Conservation (phyloP, 1,139 yeast genomes). For the Diutina siamensis region DNA sequence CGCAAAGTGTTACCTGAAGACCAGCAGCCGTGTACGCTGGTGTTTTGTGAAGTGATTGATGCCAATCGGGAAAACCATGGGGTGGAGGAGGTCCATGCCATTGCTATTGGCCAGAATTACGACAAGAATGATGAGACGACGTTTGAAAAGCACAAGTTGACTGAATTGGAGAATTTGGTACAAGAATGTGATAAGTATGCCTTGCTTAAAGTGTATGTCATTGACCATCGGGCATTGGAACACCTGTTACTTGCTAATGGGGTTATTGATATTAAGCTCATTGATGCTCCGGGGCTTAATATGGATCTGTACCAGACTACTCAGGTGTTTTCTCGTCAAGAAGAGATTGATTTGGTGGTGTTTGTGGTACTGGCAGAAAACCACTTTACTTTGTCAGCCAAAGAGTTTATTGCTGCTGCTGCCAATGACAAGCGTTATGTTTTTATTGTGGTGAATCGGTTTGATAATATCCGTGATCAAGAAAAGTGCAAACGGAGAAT, state of each 20-base stretch:
- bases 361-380: conserved; percentile 96
- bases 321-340: conserved; percentile 91
- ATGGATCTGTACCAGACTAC: conserved; percentile 91
- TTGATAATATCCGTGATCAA: conserved; percentile 17
- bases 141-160: conserved; percentile 42
- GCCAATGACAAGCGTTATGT: conserved; percentile 87
- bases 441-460: conserved; percentile 88
- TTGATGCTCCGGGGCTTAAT: conserved; percentile 96
- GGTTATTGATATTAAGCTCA: conserved; percentile 79
- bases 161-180: conserved; percentile 58
- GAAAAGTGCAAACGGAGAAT: conserved; percentile 48
- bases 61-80: conserved; percentile 59
- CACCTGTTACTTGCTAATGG: conserved; percentile 79
- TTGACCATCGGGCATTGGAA: conserved; percentile 59
- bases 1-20: conserved; percentile 82
- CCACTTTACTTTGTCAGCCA: conserved; percentile 88
- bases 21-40: conserved; percentile 96
- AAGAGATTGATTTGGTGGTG: conserved; percentile 91
- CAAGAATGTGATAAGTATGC: conserved; percentile 62
- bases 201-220: conserved; percentile 68
- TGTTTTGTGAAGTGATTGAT: conserved; percentile 89
- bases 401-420: conserved; percentile 84
- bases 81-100: conserved; percentile 88
- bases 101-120: conserved; percentile 52
- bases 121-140: conserved; percentile 53